These are phyloP conservation scores for Bolboschoenoplectus hybrid DNA, from an alignment of 202 grass and related monocot genomes.

Conservation along the genomic window DNA sequence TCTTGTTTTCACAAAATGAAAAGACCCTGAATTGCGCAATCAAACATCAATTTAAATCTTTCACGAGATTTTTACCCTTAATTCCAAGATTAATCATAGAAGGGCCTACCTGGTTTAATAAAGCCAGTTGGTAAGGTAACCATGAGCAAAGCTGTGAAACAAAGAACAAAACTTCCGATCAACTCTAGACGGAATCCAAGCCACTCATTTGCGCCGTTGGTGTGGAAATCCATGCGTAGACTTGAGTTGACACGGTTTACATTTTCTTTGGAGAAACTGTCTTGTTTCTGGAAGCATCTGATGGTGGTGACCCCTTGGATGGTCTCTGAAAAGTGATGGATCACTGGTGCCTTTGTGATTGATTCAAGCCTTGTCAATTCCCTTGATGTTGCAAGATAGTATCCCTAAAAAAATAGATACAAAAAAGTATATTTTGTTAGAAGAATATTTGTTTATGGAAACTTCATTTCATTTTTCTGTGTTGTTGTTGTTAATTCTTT, in stretches of 20 bases:
- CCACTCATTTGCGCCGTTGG: constrained; percentile 96
- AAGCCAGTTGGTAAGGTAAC: constrained; percentile 73
- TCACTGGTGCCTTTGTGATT: constrained; percentile 95
- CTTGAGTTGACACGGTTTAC: constrained; percentile 82
- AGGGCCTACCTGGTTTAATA: constrained; percentile 63
- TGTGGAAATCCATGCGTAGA: constrained; percentile 97
- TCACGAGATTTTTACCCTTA: constrained; percentile 1
- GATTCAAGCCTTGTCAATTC: constrained; percentile 93
- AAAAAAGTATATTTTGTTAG: neutral
- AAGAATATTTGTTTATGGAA: neutral
- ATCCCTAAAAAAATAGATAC: constrained; percentile 48
- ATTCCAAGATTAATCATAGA: constrained; percentile 8
- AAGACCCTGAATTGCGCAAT: neutral
- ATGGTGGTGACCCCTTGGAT: constrained; percentile 90
- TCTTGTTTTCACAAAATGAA: neutral
- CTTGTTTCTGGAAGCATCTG: constrained; percentile 88
- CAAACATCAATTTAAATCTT: neutral
- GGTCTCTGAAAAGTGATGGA: constrained; percentile 98
- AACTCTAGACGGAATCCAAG: constrained; percentile 87
- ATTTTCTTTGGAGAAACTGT: constrained; percentile 69
- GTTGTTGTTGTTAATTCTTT: neutral
- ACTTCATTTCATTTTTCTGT: neutral
- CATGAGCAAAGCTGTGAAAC: constrained; percentile 85
- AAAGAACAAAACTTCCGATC: constrained; percentile 79
- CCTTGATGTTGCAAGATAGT: constrained; percentile 84